Percentiles rank a stretch among this genome's conserved stretches.
Evolutionary conservation across 176 grass and related monocot genomes (phyloP).

Genomic region (Oryza glumipatula): DNA sequence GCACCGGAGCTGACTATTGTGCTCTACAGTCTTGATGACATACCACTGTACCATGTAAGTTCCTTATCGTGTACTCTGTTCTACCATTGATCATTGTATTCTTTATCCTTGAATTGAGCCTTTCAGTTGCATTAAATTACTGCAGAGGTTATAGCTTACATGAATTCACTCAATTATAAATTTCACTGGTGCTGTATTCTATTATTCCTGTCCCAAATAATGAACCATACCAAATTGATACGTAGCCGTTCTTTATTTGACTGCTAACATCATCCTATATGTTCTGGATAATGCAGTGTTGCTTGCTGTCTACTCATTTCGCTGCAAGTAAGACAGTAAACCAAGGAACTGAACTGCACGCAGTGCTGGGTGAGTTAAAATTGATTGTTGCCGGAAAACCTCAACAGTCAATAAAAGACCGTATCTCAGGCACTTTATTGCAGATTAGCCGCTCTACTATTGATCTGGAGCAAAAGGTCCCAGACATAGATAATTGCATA

Average conservation of each 20-base stretch:
- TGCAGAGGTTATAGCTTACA: background rate
- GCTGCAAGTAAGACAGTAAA: constrained; percentile 71
- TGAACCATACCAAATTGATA: constrained; percentile 17
- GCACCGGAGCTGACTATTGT: constrained; percentile 73
- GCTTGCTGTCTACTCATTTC: constrained; percentile 70
- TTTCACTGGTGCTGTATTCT: constrained; percentile 16
- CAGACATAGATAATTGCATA: constrained; percentile 50
- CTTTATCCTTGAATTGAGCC: background rate
- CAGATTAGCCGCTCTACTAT: constrained; percentile 57
- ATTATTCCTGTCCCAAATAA: background rate
- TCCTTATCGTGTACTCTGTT: constrained; percentile 37
- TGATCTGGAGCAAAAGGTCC: constrained; percentile 66
- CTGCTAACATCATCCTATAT: constrained; percentile 34
- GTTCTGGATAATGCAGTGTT: constrained; percentile 71
- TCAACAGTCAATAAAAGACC: constrained; percentile 63
- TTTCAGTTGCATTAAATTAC: constrained; percentile 33
- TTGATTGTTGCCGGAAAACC: constrained; percentile 49
- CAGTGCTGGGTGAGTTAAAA: constrained; percentile 64
- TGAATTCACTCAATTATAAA: background rate
- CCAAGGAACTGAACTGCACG: constrained; percentile 62
- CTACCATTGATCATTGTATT: constrained; percentile 28
- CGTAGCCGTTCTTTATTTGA: constrained; percentile 24
- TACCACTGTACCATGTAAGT: constrained; percentile 79
- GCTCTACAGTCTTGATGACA: constrained; percentile 71
- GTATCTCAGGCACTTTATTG: constrained; percentile 58